These are phyloP conservation scores for Aphelidium insulamus DNA, from an alignment of 371 early-diverging fungal genomes.

Conservation along the genomic window DNA sequence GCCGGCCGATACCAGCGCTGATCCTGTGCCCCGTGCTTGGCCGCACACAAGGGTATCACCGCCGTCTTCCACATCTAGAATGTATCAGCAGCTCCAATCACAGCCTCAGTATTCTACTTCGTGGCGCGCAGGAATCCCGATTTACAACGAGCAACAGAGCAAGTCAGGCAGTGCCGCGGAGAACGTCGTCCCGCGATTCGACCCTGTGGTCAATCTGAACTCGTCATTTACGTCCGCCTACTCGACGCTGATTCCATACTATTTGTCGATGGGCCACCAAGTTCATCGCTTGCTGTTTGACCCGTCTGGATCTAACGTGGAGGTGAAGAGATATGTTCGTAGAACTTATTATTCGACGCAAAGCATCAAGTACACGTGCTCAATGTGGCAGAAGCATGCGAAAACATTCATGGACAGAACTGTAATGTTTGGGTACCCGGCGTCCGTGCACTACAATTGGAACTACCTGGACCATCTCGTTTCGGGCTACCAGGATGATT, in stretches of 20 bases:
- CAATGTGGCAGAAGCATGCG: conserved; percentile 63
- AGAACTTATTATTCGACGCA: conserved; percentile 28
- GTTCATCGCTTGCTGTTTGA: conserved; percentile 54
- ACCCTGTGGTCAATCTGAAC: too few species aligned
- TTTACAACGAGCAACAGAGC: too few species aligned
- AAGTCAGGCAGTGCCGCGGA: too few species aligned
- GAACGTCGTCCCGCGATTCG: too few species aligned
- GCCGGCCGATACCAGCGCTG: too few species aligned
- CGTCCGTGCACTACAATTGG: conserved; percentile 61
- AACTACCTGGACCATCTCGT: conserved; percentile 73
- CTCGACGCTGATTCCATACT: conserved; percentile 21
- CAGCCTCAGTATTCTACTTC: neutral
- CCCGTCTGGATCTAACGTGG: conserved; percentile 42
- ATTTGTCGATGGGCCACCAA: conserved; percentile 61
- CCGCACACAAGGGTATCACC: too few species aligned
- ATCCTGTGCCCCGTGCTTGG: too few species aligned
- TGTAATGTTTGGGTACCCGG: conserved; percentile 49
- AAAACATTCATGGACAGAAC: conserved; percentile 25
- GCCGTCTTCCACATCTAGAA: conserved; percentile 1
- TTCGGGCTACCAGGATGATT: conserved; percentile 59
- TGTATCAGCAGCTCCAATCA: conserved; percentile 2
- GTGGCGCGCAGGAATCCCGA: too few species aligned
- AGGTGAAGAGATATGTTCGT: conserved; percentile 71
- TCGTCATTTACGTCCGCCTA: too few species aligned
- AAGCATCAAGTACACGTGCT: conserved; percentile 44